Conservation (phyloP, 148 eudicot genomes). For the Rhododendron griersonianum region DNA sequence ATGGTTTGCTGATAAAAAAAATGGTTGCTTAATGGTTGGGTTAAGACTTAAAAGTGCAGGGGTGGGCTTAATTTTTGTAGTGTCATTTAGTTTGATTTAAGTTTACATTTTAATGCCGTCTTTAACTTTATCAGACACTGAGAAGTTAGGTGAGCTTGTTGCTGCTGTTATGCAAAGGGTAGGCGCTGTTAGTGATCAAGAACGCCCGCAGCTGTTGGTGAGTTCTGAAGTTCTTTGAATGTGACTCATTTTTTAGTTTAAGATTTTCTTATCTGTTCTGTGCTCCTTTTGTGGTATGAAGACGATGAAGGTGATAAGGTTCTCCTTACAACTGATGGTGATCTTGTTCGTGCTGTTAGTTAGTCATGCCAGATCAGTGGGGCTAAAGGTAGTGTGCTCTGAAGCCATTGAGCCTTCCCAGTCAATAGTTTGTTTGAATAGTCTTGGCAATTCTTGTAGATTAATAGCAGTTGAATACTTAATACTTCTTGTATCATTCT, state of each 20-base stretch:
- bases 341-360: conserved; percentile 64
- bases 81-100: no score
- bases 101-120: not conserved
- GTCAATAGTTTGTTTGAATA: not conserved
- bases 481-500: no score
- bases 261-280: not conserved
- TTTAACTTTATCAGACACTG: conserved; percentile 45
- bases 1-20: not conserved
- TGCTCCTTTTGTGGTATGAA: conserved; percentile 52
- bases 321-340: conserved; percentile 71
- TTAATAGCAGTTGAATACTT: no score
- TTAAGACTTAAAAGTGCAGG: no score
- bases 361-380: conserved; percentile 68
- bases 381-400: conserved; percentile 59
- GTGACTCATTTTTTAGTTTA: not conserved
- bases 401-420: not conserved
- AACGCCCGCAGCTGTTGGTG: conserved; percentile 62
- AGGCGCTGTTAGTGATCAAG: conserved; percentile 39
- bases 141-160: conserved; percentile 74
- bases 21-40: no score
- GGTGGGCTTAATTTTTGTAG: not conserved
- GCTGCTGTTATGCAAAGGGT: conserved; percentile 66
- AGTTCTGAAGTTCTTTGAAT: conserved; percentile 15
- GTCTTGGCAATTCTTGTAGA: no score
- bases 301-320: conserved; percentile 96